Base-by-base conservation (phyloP, 345 rosid species). In the Linum trigynum region DNA sequence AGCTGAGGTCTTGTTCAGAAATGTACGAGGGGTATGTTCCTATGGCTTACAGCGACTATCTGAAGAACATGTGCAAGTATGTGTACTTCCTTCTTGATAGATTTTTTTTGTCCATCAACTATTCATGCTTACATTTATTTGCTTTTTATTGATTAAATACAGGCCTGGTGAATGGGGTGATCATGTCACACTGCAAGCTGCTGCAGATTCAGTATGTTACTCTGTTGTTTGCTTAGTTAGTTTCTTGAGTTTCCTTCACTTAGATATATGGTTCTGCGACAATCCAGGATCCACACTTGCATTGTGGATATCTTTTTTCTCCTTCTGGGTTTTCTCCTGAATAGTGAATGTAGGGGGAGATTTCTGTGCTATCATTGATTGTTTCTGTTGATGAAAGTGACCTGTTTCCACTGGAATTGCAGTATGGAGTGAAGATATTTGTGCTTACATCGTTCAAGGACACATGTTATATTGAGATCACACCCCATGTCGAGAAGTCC, bases 401-500 rank as follows among this genome's bases (percentile, higher is more conserved):
- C 32, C 32, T 23, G 32, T 23, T 23, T 23, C 32, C 32, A 23
- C 32, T 23, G 32, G 32, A 39, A 58, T 68, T 15, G 9, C 53
- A 48, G 53, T 48, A 48, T 10, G 53, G 53, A 12, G 53, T 48
- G 53, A 48, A 48, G 11, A 48, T 48, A 48, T 48, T 48, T 48
- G 53, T 48, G 53, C 53, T 48, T 48, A 48, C 53, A 5, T 48
- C 53, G 9, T 94, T 94, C 63, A 90, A 84, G 81, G 95, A 94
- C 61, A 88, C 99, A 57, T 88, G 96, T 72, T 90, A 83, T 71
- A 79, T 86, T 62, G 99, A 94, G 85, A 90, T 94, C 75, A 82
- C 86, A 72, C 99, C 96, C 3, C 74, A 74, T 55, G 5, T 69
- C 42, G 80, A 75, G 58, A 90, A 78, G 81, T 90, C 96, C 8